Percentiles rank a stretch among this genome's conserved stretches.
phyloP scores from a whole-genome alignment of 2,329 filamentous ascomycete genomes.

The Plectosphaerella sp. region DNA sequence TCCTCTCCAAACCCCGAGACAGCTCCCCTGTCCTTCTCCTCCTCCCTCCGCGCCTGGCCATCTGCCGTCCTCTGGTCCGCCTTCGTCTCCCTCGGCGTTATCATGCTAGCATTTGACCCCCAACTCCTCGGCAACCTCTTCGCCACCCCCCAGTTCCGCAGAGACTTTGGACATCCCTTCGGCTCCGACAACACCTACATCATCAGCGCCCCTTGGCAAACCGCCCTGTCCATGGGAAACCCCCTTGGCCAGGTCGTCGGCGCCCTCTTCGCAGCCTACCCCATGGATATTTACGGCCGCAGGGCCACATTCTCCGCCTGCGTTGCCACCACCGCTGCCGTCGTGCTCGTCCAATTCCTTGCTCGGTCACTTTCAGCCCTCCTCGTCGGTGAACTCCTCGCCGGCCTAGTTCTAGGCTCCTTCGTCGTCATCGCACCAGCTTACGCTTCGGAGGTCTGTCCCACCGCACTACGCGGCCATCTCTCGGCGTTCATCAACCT shows the following conservation, averaged over 20 bases:
- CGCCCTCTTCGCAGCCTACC: constrained; percentile 43
- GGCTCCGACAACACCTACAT: constrained; percentile 18
- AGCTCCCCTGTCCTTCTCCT: constrained; percentile 22
- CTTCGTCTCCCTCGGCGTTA: constrained; percentile 55
- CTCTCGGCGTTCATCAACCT: constrained; percentile 59
- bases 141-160: constrained; percentile 52
- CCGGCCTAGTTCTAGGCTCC: constrained; percentile 55
- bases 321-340: constrained; percentile 39
- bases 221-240: constrained; percentile 45
- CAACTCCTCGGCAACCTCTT: constrained; percentile 61
- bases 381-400: constrained; percentile 57
- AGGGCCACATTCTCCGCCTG: constrained; percentile 39
- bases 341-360: constrained; percentile 62
- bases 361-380: constrained; percentile 49
- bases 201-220: constrained; percentile 40
- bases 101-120: constrained; percentile 61
- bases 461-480: constrained; percentile 51
- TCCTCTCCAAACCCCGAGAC: too few relatives aligned
- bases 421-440: constrained; percentile 56
- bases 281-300: constrained; percentile 39
- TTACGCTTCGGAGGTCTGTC: constrained; percentile 58
- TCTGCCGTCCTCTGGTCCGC: constrained; percentile 49
- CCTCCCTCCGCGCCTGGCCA: constrained; percentile 38
- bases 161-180: constrained; percentile 45
- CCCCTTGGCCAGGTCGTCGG: constrained; percentile 54